phyloP scores from a whole-genome alignment of 2,329 filamentous ascomycete genomes.

The Colletotrichum sp. region DNA sequence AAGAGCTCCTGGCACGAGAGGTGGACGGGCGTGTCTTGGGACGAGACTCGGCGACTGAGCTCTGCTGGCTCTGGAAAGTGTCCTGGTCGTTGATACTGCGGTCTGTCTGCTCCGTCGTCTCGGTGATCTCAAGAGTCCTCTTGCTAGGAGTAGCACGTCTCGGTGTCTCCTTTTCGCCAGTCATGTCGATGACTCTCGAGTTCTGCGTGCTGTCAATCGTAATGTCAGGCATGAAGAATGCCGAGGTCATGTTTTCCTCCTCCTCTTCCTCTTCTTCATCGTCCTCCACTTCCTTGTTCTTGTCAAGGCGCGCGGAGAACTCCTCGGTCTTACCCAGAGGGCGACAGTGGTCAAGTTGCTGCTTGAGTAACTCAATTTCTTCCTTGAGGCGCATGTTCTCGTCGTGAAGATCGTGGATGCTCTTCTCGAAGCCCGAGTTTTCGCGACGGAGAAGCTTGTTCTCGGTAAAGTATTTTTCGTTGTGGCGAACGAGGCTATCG shows the following conservation, averaged over 20 bases:
- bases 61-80: constrained; percentile 25
- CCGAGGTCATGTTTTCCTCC: constrained; percentile 61
- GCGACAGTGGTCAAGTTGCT: constrained; percentile 48
- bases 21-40: constrained; percentile 26
- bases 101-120: constrained; percentile 31
- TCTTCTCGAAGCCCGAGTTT: constrained; percentile 53
- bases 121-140: constrained; percentile 30
- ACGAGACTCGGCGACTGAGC: constrained; percentile 13
- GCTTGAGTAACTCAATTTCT: constrained; percentile 50
- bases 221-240: constrained; percentile 63
- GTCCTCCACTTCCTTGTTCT: constrained; percentile 36
- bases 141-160: constrained; percentile 34
- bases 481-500: constrained; percentile 56
- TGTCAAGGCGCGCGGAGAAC: constrained; percentile 32
- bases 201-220: constrained; percentile 52
- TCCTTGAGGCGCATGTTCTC: constrained; percentile 52
- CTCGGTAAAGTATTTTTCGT: constrained; percentile 59
- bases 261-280: constrained; percentile 22
- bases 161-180: constrained; percentile 11
- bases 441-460: constrained; percentile 54
- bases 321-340: constrained; percentile 40
- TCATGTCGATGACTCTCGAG: constrained; percentile 20
- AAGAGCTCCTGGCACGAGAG: constrained; percentile 2
- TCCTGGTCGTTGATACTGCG: constrained; percentile 22
- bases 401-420: constrained; percentile 48